Percentiles rank a stretch among this genome's conserved stretches.
Evolutionary conservation across 108 stramenopile genomes (phyloP).

Genomic region (Craspedostauros australis): DNA sequence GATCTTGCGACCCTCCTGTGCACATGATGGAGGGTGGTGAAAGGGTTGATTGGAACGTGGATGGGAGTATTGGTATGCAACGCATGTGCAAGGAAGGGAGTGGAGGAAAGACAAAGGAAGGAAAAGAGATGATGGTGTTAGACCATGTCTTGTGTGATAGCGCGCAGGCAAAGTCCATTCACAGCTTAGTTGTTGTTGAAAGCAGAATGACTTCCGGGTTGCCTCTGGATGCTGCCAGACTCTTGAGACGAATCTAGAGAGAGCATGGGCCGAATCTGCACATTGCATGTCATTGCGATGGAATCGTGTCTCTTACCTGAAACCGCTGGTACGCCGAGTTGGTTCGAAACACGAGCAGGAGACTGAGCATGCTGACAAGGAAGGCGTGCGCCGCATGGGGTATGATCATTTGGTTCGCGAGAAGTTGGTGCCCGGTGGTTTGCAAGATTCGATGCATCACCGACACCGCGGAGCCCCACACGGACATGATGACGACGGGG

Average conservation of each 20-base stretch:
- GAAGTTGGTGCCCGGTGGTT: not conserved
- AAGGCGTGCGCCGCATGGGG: slow-evolving; percentile 52
- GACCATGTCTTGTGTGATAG: no score
- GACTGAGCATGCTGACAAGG: slow-evolving; percentile 43
- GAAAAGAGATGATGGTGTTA: no score
- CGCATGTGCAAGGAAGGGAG: not conserved
- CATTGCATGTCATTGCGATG: no score
- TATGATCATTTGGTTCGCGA: slow-evolving; percentile 42
- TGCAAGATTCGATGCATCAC: slow-evolving; percentile 2
- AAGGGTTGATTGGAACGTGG: no score
- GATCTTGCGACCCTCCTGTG: slow-evolving; percentile 78
- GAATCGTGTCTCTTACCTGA: slow-evolving; percentile 22
- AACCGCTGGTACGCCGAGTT: slow-evolving; percentile 70
- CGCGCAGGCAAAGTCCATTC: no score
- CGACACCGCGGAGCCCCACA: slow-evolving; percentile 13
- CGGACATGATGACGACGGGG: slow-evolving; percentile 20
- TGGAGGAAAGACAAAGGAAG: not conserved
- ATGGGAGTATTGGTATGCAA: no score
- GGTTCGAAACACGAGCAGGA: slow-evolving; percentile 74
- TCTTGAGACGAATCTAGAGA: no score
- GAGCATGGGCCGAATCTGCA: no score
- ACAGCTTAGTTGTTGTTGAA: no score
- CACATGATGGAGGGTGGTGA: no score
- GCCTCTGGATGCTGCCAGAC: no score
- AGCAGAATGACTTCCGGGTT: no score